Conservation (phyloP, 2,329 filamentous ascomycete species). For the Raffaelea ambrosiae region DNA sequence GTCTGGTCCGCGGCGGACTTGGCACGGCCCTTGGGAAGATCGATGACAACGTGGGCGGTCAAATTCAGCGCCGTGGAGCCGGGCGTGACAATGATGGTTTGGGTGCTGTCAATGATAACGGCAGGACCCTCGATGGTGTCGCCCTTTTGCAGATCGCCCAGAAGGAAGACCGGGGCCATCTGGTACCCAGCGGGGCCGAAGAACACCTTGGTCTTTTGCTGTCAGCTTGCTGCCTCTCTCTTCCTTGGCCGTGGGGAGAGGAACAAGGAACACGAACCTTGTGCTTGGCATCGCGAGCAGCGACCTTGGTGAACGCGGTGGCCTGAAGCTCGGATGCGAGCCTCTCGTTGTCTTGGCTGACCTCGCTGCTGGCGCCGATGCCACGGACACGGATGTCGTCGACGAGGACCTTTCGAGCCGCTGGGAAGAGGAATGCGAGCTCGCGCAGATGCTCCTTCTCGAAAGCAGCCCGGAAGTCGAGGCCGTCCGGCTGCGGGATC, state of each 20-base stretch:
- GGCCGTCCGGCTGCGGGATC: slow-evolving; percentile 64
- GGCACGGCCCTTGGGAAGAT: no score
- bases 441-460: slow-evolving; percentile 82
- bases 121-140: slow-evolving; percentile 69
- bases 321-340: slow-evolving; percentile 49
- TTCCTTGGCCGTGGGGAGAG: slow-evolving; percentile 76
- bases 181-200: slow-evolving; percentile 66
- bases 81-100: slow-evolving; percentile 85
- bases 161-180: slow-evolving; percentile 75
- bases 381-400: slow-evolving; percentile 84
- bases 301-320: slow-evolving; percentile 74
- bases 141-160: slow-evolving; percentile 64
- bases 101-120: slow-evolving; percentile 76
- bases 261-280: slow-evolving; percentile 13
- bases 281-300: slow-evolving; percentile 64
- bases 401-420: slow-evolving; percentile 79
- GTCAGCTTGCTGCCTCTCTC: slow-evolving; percentile 68
- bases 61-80: slow-evolving; percentile 66
- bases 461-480: slow-evolving; percentile 74
- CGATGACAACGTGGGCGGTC: slow-evolving; percentile 84
- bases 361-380: slow-evolving; percentile 76
- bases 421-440: slow-evolving; percentile 77
- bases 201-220: slow-evolving; percentile 64
- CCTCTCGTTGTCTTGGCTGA: slow-evolving; percentile 71
- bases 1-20: slow-evolving; percentile 39